Conservation (phyloP, 1,139 yeast species). For the Debaryomycetaceae sp. region DNA sequence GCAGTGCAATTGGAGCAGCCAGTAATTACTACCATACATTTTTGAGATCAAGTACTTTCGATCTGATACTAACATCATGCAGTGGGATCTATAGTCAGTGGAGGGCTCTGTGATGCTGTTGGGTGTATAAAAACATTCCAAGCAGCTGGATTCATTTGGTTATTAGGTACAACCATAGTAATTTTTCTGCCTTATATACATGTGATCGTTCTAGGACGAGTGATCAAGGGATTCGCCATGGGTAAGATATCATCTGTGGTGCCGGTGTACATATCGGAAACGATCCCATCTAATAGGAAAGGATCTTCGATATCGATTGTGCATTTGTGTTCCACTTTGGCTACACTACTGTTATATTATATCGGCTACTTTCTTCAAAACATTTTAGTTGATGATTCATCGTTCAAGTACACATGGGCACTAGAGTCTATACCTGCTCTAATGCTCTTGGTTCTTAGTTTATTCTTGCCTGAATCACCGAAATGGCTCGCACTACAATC, state of each 20-base stretch:
- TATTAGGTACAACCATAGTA: constrained; percentile 21
- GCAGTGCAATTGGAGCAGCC: constrained; percentile 32
- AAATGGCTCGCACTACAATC: constrained; percentile 31
- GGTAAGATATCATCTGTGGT: constrained; percentile 30
- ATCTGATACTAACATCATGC: constrained; percentile 7
- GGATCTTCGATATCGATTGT: constrained; percentile 23
- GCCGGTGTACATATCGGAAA: constrained; percentile 32
- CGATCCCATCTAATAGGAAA: constrained; percentile 19
- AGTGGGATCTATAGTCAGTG: constrained; percentile 34
- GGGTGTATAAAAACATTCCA: constrained; percentile 29
- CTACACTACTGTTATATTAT: constrained; percentile 20
- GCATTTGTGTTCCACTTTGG: constrained; percentile 19
- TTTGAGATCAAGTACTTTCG: neutral
- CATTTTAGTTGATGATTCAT: constrained; percentile 8
- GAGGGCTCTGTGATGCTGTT: constrained; percentile 25
- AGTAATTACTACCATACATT: constrained; percentile 16
- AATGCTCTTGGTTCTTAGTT: constrained; percentile 12
- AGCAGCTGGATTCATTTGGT: constrained; percentile 26
- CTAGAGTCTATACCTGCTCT: constrained; percentile 24
- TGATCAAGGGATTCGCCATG: constrained; percentile 29
- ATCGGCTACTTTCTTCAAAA: constrained; percentile 18
- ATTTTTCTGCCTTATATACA: constrained; percentile 24
- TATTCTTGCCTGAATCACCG: constrained; percentile 33
- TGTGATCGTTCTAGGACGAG: constrained; percentile 25
- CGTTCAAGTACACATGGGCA: constrained; percentile 26